These are phyloP conservation scores for Colletotrichum cuscutae DNA, from an alignment of 2,329 filamentous ascomycete species.

Conservation along the genomic window DNA sequence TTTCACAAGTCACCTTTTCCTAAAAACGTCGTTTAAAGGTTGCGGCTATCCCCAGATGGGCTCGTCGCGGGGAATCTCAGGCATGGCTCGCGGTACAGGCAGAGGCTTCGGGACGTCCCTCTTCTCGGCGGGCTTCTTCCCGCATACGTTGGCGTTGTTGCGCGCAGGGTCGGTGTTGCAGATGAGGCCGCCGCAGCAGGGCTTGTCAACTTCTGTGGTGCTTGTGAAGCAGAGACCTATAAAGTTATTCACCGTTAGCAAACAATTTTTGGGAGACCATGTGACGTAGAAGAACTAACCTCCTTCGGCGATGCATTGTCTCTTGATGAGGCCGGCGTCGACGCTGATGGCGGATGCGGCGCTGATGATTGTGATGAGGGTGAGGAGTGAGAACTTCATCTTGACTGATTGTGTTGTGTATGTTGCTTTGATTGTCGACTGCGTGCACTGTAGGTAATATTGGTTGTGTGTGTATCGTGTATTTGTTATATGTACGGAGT, in stretches of 20 bases:
- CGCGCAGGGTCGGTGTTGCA: slow-evolving; percentile 1
- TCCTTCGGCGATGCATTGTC: slow-evolving; percentile 16
- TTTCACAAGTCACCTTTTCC: too few species aligned
- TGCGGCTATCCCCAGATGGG: not conserved
- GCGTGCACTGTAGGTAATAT: too few species aligned
- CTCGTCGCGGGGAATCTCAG: not conserved
- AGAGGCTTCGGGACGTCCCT: not conserved
- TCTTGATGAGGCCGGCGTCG: slow-evolving; percentile 19
- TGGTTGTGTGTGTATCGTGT: too few species aligned
- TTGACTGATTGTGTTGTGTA: not conserved
- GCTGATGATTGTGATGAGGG: slow-evolving; percentile 8
- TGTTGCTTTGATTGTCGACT: too few species aligned
- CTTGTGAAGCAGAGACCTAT: slow-evolving; percentile 15
- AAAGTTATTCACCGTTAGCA: too few species aligned
- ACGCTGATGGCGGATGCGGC: slow-evolving; percentile 23
- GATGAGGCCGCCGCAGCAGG: slow-evolving; percentile 23
- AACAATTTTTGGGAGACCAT: too few species aligned
- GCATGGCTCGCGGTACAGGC: not conserved
- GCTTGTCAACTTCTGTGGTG: not conserved
- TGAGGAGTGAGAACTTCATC: slow-evolving; percentile 23
- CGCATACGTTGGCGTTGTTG: slow-evolving; percentile 10
- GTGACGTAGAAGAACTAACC: too few species aligned
- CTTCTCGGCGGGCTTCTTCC: not conserved
- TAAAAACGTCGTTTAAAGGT: too few species aligned
- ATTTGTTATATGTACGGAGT: too few species aligned